Percentiles rank a stretch among this genome's conserved stretches.
Evolutionary conservation across 495 filamentous ascomycete species (phyloP).

Genomic region (Aspergillus sclerotiicarbonarius): DNA sequence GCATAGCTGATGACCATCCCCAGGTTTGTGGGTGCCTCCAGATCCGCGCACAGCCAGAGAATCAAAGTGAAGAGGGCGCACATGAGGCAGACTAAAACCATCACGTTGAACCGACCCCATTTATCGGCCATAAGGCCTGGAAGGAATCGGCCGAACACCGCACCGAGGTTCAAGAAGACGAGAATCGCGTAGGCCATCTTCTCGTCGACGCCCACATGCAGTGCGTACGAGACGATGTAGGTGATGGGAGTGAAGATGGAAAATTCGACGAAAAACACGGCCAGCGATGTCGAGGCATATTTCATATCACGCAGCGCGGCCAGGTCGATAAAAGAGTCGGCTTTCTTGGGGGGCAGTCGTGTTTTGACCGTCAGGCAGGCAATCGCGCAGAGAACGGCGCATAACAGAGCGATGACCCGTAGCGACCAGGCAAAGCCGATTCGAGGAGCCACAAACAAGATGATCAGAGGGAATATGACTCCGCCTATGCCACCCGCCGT

Average conservation of each 20-base stretch:
- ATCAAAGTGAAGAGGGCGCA: slow-evolving; percentile 52
- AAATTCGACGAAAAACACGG: slow-evolving; percentile 71
- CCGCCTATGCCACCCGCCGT: slow-evolving; percentile 70
- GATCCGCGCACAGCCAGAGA: slow-evolving; percentile 45
- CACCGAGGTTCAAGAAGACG: slow-evolving; percentile 50
- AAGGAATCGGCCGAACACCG: slow-evolving; percentile 42
- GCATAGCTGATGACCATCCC: slow-evolving; percentile 55
- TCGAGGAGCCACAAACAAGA: slow-evolving; percentile 56
- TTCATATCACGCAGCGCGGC: slow-evolving; percentile 28
- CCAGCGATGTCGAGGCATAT: slow-evolving; percentile 52
- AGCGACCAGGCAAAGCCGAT: slow-evolving; percentile 75
- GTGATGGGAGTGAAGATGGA: slow-evolving; percentile 70
- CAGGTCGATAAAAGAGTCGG: slow-evolving; percentile 19
- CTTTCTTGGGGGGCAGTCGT: slow-evolving; percentile 18
- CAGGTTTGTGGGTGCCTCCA: slow-evolving; percentile 19
- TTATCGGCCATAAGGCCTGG: slow-evolving; percentile 64
- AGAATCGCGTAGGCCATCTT: slow-evolving; percentile 56
- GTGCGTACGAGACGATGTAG: slow-evolving; percentile 65
- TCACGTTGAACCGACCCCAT: slow-evolving; percentile 69
- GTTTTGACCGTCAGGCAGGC: slow-evolving; percentile 26
- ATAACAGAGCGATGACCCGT: slow-evolving; percentile 65
- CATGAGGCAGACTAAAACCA: slow-evolving; percentile 47
- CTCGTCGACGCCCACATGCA: slow-evolving; percentile 18
- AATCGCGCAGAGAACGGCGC: slow-evolving; percentile 44
- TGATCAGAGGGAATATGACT: slow-evolving; percentile 69